phyloP scores from a whole-genome alignment of 2,329 filamentous ascomycete genomes.

The Curvularia sp. region DNA sequence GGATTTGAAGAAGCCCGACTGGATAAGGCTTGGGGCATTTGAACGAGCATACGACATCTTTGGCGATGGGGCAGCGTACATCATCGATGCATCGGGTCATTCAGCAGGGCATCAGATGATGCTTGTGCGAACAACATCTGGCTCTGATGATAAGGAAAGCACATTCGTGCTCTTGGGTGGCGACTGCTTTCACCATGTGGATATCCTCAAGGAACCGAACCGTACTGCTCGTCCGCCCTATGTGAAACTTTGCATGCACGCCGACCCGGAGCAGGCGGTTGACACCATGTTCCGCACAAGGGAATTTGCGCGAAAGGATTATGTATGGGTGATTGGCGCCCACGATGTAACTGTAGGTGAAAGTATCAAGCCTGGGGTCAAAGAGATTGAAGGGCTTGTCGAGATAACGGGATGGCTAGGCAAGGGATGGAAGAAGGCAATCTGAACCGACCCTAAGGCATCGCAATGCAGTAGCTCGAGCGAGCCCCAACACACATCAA shows the following conservation, averaged over 20 bases:
- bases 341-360: conserved; percentile 43
- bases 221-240: conserved; percentile 42
- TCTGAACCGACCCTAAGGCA: conserved; percentile 11
- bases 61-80: conserved; percentile 57
- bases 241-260: conserved; percentile 39
- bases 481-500: background rate
- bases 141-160: conserved; percentile 14
- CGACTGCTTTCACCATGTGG: conserved; percentile 44
- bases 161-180: conserved; percentile 44
- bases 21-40: conserved; percentile 53
- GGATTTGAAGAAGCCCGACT: conserved; percentile 38
- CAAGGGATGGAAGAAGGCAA: conserved; percentile 38
- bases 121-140: conserved; percentile 34
- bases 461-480: background rate
- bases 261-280: conserved; percentile 38
- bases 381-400: conserved; percentile 36
- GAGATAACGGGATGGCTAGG: conserved; percentile 35
- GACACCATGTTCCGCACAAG: conserved; percentile 38
- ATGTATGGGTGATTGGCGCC: conserved; percentile 44
- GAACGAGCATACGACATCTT: conserved; percentile 58
- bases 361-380: conserved; percentile 27
- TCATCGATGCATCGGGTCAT: conserved; percentile 62
- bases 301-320: conserved; percentile 29
- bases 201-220: conserved; percentile 37
- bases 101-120: conserved; percentile 60